Evolutionary conservation across 371 early-diverging fungal genomes (phyloP), one percentile per base, ranked within the genome.

Genomic region (Ecytonucleospora hepatopenaei): DNA sequence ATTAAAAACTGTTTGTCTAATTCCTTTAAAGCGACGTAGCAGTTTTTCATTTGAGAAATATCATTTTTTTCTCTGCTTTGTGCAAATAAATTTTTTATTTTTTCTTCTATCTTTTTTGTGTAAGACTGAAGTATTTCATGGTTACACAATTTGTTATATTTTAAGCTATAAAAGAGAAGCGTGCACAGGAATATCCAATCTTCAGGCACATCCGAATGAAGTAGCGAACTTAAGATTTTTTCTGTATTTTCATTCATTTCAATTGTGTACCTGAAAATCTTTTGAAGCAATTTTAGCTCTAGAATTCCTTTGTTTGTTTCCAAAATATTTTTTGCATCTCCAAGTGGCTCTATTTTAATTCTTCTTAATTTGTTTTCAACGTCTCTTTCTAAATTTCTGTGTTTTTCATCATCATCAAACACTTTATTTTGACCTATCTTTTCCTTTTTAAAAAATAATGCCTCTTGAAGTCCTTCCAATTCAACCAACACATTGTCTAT

Each of bases 381-480:
- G 0, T 69, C 66, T 28, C 32, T 27, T 35, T 61, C 58, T 24
- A 48, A 21, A 0, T 62, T 51, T 0, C 23, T 47, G 31, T 65
- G 49, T 8, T 53, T 57, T 21, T 49, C 30, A 4, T 65, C 59
- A 27, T 68, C 46, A 12, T 54, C 30, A 15, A n/a, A 31, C 1
- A 35, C 24, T 8, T 59, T 12, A 31, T 59, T 53, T 35, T 30
- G 15, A 40, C 27, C 19, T 16, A 73, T 32, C 51, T 68, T 73
- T 62, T 73, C 73, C 24, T 55, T 59, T 57, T 73, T 73, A 49
- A 73, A 73, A 58, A 69, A 66, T 15, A 73, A 24, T 2, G 69
- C 73, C 60, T 73, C 73, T 24, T 56, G 46, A 5, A 73, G 60
- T 27, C 33, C 56, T 23, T 65, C 66, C 1, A 73, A 47, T 27